phyloP scores from a whole-genome alignment of 1,139 yeast genomes.

The Wickerhamomyces sp. region DNA sequence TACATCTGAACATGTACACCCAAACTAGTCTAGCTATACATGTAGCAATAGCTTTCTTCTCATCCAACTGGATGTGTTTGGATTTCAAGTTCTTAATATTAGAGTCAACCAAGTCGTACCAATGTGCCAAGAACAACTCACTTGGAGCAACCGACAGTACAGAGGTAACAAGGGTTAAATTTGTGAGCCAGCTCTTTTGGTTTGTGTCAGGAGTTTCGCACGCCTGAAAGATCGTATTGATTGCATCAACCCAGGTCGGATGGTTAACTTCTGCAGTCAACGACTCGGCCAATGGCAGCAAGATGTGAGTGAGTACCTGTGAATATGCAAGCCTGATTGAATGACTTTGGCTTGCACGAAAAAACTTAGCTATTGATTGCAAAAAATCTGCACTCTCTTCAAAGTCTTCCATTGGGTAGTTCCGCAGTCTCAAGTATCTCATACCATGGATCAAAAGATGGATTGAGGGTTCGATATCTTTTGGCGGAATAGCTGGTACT shows the following conservation, averaged over 20 bases:
- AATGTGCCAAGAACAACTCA: slow-evolving; percentile 66
- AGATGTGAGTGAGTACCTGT: slow-evolving; percentile 69
- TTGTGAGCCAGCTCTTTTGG: slow-evolving; percentile 67
- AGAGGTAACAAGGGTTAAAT: slow-evolving; percentile 67
- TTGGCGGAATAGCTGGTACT: slow-evolving; percentile 48
- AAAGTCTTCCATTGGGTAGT: slow-evolving; percentile 82
- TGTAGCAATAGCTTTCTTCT: slow-evolving; percentile 56
- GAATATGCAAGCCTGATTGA: slow-evolving; percentile 73
- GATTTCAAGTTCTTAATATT: slow-evolving; percentile 36
- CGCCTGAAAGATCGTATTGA: slow-evolving; percentile 55
- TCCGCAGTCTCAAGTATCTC: slow-evolving; percentile 73
- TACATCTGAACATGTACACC: slow-evolving; percentile 83
- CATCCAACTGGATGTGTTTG: slow-evolving; percentile 43
- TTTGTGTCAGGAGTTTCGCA: slow-evolving; percentile 35
- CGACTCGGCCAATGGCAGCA: slow-evolving; percentile 78
- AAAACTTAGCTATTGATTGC: slow-evolving; percentile 81
- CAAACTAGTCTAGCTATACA: slow-evolving; percentile 74
- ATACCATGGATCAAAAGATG: slow-evolving; percentile 84
- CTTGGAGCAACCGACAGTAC: slow-evolving; percentile 78
- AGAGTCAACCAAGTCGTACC: slow-evolving; percentile 66
- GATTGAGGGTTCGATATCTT: slow-evolving; percentile 66
- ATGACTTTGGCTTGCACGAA: slow-evolving; percentile 58
- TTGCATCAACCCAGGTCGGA: slow-evolving; percentile 90
- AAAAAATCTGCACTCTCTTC: slow-evolving; percentile 93
- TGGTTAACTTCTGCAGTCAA: slow-evolving; percentile 94